A percentile compares a stretch with the other conserved stretches of the same genome.
Conservation (phyloP, 805 yeast species). For the Ogataea salicorniae region DNA sequence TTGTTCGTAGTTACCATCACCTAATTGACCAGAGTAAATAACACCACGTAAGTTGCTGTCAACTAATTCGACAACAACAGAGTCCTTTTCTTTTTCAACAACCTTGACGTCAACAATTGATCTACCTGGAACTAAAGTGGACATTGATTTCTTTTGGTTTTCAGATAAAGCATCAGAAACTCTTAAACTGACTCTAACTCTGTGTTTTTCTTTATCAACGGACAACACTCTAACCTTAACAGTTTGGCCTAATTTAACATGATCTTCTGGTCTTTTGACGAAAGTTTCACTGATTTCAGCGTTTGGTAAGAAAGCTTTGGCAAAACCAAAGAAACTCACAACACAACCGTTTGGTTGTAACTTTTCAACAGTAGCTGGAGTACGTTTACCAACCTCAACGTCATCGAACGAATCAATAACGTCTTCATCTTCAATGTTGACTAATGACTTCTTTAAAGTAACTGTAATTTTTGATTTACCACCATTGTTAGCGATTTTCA, state of each 20-base stretch:
- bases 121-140: slow-evolving; percentile 52
- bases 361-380: slow-evolving; percentile 69
- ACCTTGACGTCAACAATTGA: slow-evolving; percentile 55
- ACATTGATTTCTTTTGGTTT: slow-evolving; percentile 42
- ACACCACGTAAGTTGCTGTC: slow-evolving; percentile 60
- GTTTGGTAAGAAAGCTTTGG: slow-evolving; percentile 78
- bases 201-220: slow-evolving; percentile 47
- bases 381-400: slow-evolving; percentile 41
- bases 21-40: slow-evolving; percentile 65
- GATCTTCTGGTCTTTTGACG: slow-evolving; percentile 71
- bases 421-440: slow-evolving; percentile 55
- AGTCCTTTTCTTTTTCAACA: slow-evolving; percentile 71
- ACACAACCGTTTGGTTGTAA: slow-evolving; percentile 76
- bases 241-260: slow-evolving; percentile 79
- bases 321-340: slow-evolving; percentile 73
- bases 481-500: slow-evolving; percentile 40
- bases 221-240: slow-evolving; percentile 61
- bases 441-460: slow-evolving; percentile 81
- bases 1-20: slow-evolving; percentile 72
- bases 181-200: slow-evolving; percentile 70
- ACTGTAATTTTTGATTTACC: slow-evolving; percentile 48
- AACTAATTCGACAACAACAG: slow-evolving; percentile 57
- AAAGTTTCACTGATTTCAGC: slow-evolving; percentile 87
- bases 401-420: slow-evolving; percentile 37
- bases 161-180: slow-evolving; percentile 49